Evolutionary conservation across 495 filamentous ascomycete genomes (phyloP), one percentile per base, ranked within the genome.

Genomic region (Tricharina praecox): DNA sequence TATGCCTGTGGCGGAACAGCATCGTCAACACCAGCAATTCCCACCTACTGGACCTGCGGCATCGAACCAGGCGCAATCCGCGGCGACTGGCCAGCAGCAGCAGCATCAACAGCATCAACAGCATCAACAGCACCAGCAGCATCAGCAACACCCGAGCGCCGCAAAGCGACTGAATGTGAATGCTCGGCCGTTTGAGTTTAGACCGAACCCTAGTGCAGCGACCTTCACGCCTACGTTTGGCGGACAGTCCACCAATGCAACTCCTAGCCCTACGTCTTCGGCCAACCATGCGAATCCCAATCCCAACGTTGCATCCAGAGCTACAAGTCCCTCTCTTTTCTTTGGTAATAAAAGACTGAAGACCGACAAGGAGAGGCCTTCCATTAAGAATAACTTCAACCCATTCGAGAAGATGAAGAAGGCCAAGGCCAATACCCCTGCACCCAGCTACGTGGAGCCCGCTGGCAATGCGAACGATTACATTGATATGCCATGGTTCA

Each of bases 351-450:
- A 68, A 51, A 79, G 77, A 58, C 69, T 69, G 0, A 58, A 64
- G 19, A 63, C 71, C 3, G 59, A 66, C 15, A 61, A 65, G 15
- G 70, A 79, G 43, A 63, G 70, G 18, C 70, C 70, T 3, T 73
- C 73, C 15, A 65, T 81, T 23, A 65, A 67, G 23, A 67, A 76
- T 35, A 62, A 66, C 10, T 81, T 80, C 64, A 79, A 81, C 51
- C 74, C 78, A 4, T 69, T 85, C 61, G 78, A 77, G 53, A 74
- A 78, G 19, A 69, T 80, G 67, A 75, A 71, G 62, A 70, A 72
- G 50, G 68, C 72, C 43, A 55, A 65, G 37, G 62, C 51, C 26
- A 42, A 32, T 50, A 23, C 36, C 24, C 28, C 42, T 4, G 25
- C 37, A n/a, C 52, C 44, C 20, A 36, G 38, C 28, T 34, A 39